Evolutionary conservation across 2,329 filamentous ascomycete genomes (phyloP).

Genomic region (Sclerotinia subarctica): DNA sequence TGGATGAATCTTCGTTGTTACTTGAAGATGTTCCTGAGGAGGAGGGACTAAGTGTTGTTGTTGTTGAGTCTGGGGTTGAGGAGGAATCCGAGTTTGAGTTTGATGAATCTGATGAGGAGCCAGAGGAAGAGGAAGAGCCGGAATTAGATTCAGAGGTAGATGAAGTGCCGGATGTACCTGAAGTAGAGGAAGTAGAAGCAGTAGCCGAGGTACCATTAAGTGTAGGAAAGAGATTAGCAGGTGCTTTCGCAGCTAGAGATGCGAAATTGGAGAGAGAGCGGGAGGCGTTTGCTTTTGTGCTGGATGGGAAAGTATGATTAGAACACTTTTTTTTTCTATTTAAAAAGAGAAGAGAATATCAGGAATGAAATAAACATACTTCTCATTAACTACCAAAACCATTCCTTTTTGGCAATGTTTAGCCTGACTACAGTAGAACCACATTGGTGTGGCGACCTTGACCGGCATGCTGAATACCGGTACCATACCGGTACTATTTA

Average conservation of each 20-base stretch:
- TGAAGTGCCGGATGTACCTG: background rate
- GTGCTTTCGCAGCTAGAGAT: slow-evolving; percentile 40
- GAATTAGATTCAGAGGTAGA: background rate
- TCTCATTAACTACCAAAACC: slow-evolving; percentile 47
- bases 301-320: too few relatives aligned
- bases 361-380: slow-evolving; percentile 43
- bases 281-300: slow-evolving; percentile 46
- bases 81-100: background rate
- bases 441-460: slow-evolving; percentile 67
- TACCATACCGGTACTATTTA: slow-evolving; percentile 46
- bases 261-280: slow-evolving; percentile 47
- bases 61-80: background rate
- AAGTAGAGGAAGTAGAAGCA: slow-evolving; percentile 13
- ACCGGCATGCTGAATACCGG: slow-evolving; percentile 70
- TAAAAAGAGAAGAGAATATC: background rate
- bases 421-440: slow-evolving; percentile 74
- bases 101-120: slow-evolving; percentile 10
- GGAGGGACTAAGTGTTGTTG: background rate
- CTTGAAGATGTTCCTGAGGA: background rate
- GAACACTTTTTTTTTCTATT: too few relatives aligned
- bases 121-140: background rate
- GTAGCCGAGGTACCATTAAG: slow-evolving; percentile 17
- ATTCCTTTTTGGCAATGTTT: slow-evolving; percentile 62
- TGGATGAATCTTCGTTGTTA: background rate
- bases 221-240: slow-evolving; percentile 43